A percentile compares a stretch with the other conserved stretches of the same genome.
These are phyloP conservation scores for Mycena belliarum DNA, from an alignment of 768 basidiomycete genomes.

Conservation along the genomic window DNA sequence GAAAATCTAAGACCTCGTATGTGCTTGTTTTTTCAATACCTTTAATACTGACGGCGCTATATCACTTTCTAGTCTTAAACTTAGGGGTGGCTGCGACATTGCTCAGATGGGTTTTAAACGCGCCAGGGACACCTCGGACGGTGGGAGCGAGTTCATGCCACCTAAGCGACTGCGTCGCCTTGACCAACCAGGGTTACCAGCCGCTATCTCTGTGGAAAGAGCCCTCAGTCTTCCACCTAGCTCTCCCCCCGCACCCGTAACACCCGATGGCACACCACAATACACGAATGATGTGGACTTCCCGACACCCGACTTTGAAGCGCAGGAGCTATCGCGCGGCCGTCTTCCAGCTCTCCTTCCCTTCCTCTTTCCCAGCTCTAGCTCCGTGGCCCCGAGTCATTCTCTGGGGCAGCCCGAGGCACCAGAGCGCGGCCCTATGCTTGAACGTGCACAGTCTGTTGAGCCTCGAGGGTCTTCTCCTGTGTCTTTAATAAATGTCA, in stretches of 20 bases:
- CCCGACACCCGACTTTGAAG: neutral
- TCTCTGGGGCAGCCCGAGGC: neutral
- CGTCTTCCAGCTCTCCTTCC: neutral
- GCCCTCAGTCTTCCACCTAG: neutral
- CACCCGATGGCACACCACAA: neutral
- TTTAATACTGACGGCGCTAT: neutral
- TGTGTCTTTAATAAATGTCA: neutral
- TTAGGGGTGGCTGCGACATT: neutral
- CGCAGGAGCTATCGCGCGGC: neutral
- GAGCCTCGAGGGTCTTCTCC: neutral
- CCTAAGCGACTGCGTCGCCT: neutral
- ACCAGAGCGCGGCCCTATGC: too few species aligned
- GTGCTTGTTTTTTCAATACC: neutral
- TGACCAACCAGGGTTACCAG: too few species aligned
- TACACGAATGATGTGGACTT: neutral
- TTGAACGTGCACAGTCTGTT: neutral
- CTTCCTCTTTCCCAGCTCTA: neutral
- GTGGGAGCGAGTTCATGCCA: neutral
- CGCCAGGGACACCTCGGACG: neutral
- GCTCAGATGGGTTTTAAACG: neutral
- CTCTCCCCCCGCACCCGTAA: neutral
- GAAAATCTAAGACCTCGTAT: neutral
- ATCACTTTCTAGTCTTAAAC: neutral
- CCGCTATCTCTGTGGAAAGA: neutral
- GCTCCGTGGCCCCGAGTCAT: neutral